A percentile compares a stretch with the other conserved stretches of the same genome.
Conservation (phyloP, 257 asterid species). For the Nicotiana benthamiana region DNA sequence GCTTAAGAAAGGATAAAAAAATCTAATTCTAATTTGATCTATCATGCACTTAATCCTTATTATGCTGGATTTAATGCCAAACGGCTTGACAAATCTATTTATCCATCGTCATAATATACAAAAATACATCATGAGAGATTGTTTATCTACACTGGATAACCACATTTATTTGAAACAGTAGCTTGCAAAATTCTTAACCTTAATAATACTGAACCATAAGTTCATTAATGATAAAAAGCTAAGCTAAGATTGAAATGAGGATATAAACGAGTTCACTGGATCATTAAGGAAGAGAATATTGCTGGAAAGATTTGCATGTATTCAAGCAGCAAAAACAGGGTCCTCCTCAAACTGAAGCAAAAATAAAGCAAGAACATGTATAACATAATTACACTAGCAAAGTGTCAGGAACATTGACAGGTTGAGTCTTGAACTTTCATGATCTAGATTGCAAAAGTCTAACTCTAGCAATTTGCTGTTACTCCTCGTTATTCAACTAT, state of each 20-base stretch:
- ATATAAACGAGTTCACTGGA: neutral
- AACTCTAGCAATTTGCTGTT: neutral
- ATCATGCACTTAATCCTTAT: neutral
- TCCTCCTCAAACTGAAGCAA: neutral
- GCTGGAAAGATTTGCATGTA: neutral
- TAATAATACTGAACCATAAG: neutral
- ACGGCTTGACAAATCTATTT: neutral
- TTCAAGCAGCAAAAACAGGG: neutral
- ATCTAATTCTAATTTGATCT: neutral
- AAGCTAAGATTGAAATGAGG: neutral
- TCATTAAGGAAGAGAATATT: neutral
- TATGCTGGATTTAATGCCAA: neutral
- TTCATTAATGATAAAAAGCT: neutral
- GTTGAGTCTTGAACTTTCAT: neutral
- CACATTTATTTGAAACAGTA: neutral
- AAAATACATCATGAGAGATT: neutral
- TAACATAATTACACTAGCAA: neutral
- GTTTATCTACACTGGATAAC: neutral
- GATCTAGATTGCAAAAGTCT: neutral
- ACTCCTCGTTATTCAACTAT: neutral
- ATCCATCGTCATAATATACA: neutral
- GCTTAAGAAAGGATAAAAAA: neutral
- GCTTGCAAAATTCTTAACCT: neutral
- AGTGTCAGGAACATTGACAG: neutral
- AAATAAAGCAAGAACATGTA: neutral